Evolutionary conservation across 345 rosid species (phyloP).

Genomic region (Citrus maxima): DNA sequence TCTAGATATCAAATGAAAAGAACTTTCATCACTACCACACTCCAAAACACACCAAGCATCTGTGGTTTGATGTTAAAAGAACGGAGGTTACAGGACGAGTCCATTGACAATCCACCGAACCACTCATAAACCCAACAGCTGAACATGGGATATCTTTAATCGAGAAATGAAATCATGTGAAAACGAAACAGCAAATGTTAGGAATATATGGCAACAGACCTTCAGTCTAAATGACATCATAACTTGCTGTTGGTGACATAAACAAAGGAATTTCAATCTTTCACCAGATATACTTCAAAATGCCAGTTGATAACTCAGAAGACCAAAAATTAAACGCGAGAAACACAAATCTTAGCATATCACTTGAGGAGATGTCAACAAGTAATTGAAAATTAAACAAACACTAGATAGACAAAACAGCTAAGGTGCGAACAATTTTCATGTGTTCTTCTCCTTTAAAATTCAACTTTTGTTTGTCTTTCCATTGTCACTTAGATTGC

Average conservation of each 20-base stretch:
- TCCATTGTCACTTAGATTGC: neutral
- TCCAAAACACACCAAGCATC: constrained; percentile 6
- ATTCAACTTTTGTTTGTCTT: neutral
- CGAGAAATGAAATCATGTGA: neutral
- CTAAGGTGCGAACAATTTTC: neutral
- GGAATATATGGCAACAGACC: neutral
- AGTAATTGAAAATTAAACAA: neutral
- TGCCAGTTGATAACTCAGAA: constrained; percentile 1
- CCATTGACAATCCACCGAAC: neutral
- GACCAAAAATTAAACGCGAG: neutral
- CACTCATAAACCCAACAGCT: neutral
- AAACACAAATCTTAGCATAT: constrained; percentile 3
- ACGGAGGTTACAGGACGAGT: too few relatives aligned
- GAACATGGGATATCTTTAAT: neutral
- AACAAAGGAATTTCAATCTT: constrained; percentile 6
- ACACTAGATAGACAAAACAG: neutral
- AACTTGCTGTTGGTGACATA: neutral
- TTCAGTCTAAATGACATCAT: neutral
- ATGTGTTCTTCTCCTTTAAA: neutral
- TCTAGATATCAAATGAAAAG: neutral
- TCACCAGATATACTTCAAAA: constrained; percentile 8
- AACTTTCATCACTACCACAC: neutral
- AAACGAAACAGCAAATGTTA: neutral
- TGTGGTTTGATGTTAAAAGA: neutral
- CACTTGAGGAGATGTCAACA: neutral